Base-by-base conservation (phyloP, 805 yeast species). In the Kazachstania bromeliacearum region DNA sequence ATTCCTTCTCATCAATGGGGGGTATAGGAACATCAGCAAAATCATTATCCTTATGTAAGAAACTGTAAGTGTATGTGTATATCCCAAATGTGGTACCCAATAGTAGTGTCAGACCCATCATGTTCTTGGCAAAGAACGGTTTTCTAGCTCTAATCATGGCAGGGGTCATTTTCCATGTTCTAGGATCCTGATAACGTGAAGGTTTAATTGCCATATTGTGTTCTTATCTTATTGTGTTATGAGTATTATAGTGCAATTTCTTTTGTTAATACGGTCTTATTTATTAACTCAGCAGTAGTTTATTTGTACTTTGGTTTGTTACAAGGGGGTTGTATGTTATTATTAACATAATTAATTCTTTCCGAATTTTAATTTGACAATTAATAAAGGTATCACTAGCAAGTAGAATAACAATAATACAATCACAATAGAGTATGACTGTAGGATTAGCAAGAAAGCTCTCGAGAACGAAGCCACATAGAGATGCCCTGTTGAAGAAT, bases 1-100 rank as follows among this genome's bases (percentile, higher is more conserved):
- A 67, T 55, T 85, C 92, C 36, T 70, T 77, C 42, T 82, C 92
- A 27, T 79, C 71, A 40, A 89, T 70, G 14, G 97, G 96, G 33
- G 98, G 98, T 46, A 89, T 77, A 28, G 96, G 96, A 47, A 89
- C 85, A 56, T 88, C 96, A 31, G 70, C 75, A 57, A 89, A 85
- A 45, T 89, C 95, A 34, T 55, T 58, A 54, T 87, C 96, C 51
- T 68, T 68, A 45, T 74, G 75, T 48, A 83, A 64, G 51, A 74
- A 70, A 45, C 72, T 63, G 69, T 75, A 78, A 0, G 94, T 79
- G 62, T 76, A 66, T 48, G 59, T 30, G 51, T 68, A 88, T 19
- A 85, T 79, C 30, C 83, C 77, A 8, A 72, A 65, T 5, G 92
- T 78, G 35, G 85, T 62, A n/a, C 79, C 71, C 4, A 77, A 61